Evolutionary conservation across 2,329 filamentous ascomycete genomes (phyloP).

Genomic region (Neobulgaria alba): DNA sequence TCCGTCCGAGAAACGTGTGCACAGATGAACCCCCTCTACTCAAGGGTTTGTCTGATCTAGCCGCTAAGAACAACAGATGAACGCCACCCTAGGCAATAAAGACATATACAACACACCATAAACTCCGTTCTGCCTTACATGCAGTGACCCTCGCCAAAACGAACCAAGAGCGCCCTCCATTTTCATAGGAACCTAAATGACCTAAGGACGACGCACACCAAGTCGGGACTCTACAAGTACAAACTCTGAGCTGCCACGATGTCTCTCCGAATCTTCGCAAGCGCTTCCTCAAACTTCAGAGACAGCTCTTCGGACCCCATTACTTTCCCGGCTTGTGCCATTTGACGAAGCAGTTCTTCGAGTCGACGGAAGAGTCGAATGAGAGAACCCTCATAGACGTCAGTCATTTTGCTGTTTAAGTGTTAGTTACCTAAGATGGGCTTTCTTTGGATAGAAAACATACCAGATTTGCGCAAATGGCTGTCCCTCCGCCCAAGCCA

Average conservation of each 20-base stretch:
- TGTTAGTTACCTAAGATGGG: constrained; percentile 16
- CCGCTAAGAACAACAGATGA: too few relatives aligned
- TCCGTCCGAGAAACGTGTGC: too few relatives aligned
- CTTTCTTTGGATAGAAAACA: constrained; percentile 31
- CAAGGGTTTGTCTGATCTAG: too few relatives aligned
- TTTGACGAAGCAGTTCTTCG: constrained; percentile 88
- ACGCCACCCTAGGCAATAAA: too few relatives aligned
- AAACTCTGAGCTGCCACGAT: constrained; percentile 92
- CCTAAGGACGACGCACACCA: too few relatives aligned
- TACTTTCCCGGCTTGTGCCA: constrained; percentile 91
- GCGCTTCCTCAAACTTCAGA: constrained; percentile 79
- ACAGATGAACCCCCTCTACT: too few relatives aligned
- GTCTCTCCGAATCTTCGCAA: constrained; percentile 81
- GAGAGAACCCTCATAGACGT: constrained; percentile 91
- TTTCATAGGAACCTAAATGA: too few relatives aligned
- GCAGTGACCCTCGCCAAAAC: too few relatives aligned
- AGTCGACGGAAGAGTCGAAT: constrained; percentile 93
- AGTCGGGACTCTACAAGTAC: constrained; percentile 83
- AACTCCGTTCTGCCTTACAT: too few relatives aligned
- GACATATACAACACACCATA: too few relatives aligned
- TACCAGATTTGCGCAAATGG: constrained; percentile 94
- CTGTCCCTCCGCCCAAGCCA: constrained; percentile 81
- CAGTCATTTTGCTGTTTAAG: constrained; percentile 82
- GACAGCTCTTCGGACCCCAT: constrained; percentile 96
- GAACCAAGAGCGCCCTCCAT: too few relatives aligned